These are phyloP conservation scores for Kernera saxatilis DNA, from an alignment of 345 rosid genomes.

Conservation along the genomic window DNA sequence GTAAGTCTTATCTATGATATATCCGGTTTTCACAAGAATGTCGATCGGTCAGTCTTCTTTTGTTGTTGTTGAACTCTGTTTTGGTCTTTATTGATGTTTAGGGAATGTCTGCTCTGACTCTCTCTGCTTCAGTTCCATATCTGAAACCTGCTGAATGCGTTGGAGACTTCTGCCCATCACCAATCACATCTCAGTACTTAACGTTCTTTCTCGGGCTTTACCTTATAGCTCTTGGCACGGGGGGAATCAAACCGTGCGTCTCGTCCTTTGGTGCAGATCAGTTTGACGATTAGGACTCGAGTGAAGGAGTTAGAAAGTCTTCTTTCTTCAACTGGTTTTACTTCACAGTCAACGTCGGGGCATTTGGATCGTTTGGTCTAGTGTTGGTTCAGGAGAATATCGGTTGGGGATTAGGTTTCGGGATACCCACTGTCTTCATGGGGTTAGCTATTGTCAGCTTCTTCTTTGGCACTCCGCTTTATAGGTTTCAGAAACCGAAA, in stretches of 20 bases:
- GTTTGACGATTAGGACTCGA: slow-evolving; percentile 38
- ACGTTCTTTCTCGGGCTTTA: slow-evolving; percentile 40
- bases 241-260: slow-evolving; percentile 50
- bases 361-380: slow-evolving; percentile 39
- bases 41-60: background rate
- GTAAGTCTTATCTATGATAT: slow-evolving; percentile 22
- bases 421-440: slow-evolving; percentile 47
- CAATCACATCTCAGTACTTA: slow-evolving; percentile 29
- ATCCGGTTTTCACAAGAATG: background rate
- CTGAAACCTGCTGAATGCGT: slow-evolving; percentile 36
- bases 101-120: slow-evolving; percentile 48
- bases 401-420: slow-evolving; percentile 58
- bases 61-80: background rate
- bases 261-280: slow-evolving; percentile 52
- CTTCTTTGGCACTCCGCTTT: slow-evolving; percentile 37
- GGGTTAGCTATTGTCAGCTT: slow-evolving; percentile 38
- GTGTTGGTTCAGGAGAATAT: slow-evolving; percentile 43
- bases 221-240: slow-evolving; percentile 45
- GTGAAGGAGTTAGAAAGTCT: slow-evolving; percentile 38
- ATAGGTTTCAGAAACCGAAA: slow-evolving; percentile 41
- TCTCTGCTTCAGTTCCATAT: slow-evolving; percentile 41
- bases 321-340: slow-evolving; percentile 56
- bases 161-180: slow-evolving; percentile 23
- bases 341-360: slow-evolving; percentile 40
- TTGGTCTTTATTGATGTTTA: slow-evolving; percentile 3